Evolutionary conservation across 1,284 basidiomycete genomes (phyloP), one percentile per base, ranked within the genome.

Genomic region (Fomitopsis pinicola): DNA sequence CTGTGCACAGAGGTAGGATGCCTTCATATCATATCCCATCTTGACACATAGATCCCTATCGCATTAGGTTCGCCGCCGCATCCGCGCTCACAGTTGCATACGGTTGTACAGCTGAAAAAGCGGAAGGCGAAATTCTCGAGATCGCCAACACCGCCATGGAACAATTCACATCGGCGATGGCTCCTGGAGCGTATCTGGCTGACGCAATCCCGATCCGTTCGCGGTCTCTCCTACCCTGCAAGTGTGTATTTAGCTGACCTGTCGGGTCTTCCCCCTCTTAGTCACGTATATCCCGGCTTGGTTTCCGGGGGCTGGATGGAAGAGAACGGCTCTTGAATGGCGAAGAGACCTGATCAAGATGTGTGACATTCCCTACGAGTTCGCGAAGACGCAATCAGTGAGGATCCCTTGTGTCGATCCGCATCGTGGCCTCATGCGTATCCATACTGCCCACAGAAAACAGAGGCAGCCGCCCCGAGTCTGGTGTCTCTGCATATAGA

Each of bases 71-170:
- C 10, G 70, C 73, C 0, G 75, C 72, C 4, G 62, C 72, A 3
- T 70, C 73, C 53, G 73, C 76, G 19, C 65, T 77, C 3, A 69
- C 66, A 57, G 68, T 78, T 28, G 61, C 71, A 3, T 72, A 78
- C 58, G 77, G 77, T 5, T 77, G 77, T 66, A 64, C 68, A 26
- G 70, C 71, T 19, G 64, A 67, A 42, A 62, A 69, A 6, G 68
- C 68, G 30, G 63, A 69, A 3, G 77, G 78, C 53, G 46, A 61
- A 7, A 62, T 76, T 38, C 67, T 78, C 42, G 63, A 71, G 33
- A 58, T 71, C 10, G 75, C 73, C 17, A 72, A 76, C 45, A 64
- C 63, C 7, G 71, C 71, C 3, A 68, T 72, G 55, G 65, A 69
- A 1, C 65, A 71, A n/a, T 75, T 77, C 44, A 64, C 68, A 26